Evolutionary conservation across 306 rosid species (phyloP), one percentile per base, ranked within the genome.

Genomic region (Vicia villosa): DNA sequence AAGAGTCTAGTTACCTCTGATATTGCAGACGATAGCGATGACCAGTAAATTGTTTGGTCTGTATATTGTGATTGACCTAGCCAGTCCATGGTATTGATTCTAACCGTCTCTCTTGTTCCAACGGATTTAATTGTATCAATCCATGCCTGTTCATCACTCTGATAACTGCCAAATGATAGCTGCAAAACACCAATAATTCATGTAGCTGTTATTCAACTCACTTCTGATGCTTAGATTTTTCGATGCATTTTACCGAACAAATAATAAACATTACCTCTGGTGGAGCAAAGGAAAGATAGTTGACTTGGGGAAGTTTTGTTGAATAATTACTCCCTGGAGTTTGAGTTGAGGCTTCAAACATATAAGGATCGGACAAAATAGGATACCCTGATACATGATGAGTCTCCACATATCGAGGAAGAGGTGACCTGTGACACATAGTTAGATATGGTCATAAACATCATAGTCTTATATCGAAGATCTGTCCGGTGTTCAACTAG

Each of bases 61-160:
- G 38, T 55, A 79, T 32, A 94, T 71, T 94, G 77, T 68, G 97
- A 88, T 63, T 90, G 98, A 74, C 98, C 98, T 46, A 94, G 83
- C 97, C 98, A 94, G 83, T 86, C 96, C 98, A 94, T 94, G 74
- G 97, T 90, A 63, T 80, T 90, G 74, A 94, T 88, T 73, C 90
- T 84, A 43, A 94, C 83, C 15, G 85, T 87, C 61, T 43, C 86
- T 54, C 75, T 66, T 26, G 1, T 66, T 56, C 83, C 79, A 57
- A 90, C 98, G 38, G 96, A 94, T 75, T 81, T 85, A 19, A 94
- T 87, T 50, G 98, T 87, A 28, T 88, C 97, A 30, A 86, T 58
- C 98, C 97, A 94, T 63, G 81, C 98, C 73, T 94, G 98, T 74
- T 90, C 96, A 75, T 94, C 98, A 54, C 94, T 65, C 75, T 88